Base-by-base conservation (phyloP, 208 protist genomes). In the Trypanosoma vivax region DNA sequence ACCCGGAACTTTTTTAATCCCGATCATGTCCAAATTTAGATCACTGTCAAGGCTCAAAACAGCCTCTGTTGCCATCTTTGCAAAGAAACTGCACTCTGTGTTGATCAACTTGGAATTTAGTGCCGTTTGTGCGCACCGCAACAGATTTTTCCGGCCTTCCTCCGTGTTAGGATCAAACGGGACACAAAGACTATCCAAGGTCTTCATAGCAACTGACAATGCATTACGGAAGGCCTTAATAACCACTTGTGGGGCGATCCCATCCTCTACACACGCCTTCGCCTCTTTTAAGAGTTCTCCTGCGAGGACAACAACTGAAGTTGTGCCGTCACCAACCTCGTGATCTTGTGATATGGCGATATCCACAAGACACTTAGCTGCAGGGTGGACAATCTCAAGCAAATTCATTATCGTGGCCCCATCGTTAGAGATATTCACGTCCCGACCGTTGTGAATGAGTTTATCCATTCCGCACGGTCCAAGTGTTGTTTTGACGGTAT, bases 391-490 rank as follows among this genome's bases (percentile, higher is more conserved):
- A 83, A 99, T 97, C 69, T 99, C 98, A 14, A 99, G 88, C 29
- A 99, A 71, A 65, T 97, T 97, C 91, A 99, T 99, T 37, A 99
- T 98, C 11, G 99, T 99, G 2, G 99, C 99, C 38, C 99, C 99
- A 79, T 99, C 99, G 79, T 99, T 99, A 29, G 97, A 99, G 61
- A 99, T 99, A 28, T 98, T 99, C 18, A 88, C 78, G 33, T 94
- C 85, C 50, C 88, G 77, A 43, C 84, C 82, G 50, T 92, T 94
- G 65, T 97, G 84, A 60, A 99, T 98, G 19, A 99, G 83, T 81
- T 99, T 99, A 73, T 99, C 99, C 98, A 99, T 99, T 29, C 99
- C 99, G 50, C 99, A 93, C 23, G 99, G 99, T 31, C 97, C 98
- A 38, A 97, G 82, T 7, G 93, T 97, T n/a, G 93, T 93, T 61